These are phyloP conservation scores for Schrenkiella parvula DNA, from an alignment of 345 rosid species.

Conservation along the genomic window DNA sequence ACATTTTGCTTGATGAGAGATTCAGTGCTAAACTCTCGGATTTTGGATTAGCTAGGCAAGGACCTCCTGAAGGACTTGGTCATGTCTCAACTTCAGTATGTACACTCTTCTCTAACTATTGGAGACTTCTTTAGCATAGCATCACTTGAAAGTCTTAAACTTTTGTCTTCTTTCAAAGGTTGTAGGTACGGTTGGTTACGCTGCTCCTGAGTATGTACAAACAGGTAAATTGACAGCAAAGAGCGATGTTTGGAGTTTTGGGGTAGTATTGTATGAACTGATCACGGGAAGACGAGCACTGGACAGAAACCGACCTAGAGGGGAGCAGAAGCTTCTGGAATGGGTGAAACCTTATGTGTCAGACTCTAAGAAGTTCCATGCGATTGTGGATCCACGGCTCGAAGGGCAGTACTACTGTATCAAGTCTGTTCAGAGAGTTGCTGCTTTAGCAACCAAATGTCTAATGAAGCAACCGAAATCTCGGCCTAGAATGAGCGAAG, in stretches of 20 bases:
- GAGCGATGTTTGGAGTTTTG: slow-evolving; percentile 99
- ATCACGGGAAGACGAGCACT: slow-evolving; percentile 87
- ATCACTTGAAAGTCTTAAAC: background rate
- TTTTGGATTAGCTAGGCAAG: slow-evolving; percentile 92
- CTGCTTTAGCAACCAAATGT: slow-evolving; percentile 81
- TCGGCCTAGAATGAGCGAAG: slow-evolving; percentile 92
- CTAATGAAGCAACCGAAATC: slow-evolving; percentile 71
- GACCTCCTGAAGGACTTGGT: slow-evolving; percentile 83
- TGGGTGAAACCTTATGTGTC: slow-evolving; percentile 89
- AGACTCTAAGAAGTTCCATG: slow-evolving; percentile 76
- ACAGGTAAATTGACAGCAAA: slow-evolving; percentile 82
- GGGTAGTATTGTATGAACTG: slow-evolving; percentile 89
- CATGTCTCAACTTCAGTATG: slow-evolving; percentile 90
- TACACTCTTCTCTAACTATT: slow-evolving; percentile 1
- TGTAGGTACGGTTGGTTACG: slow-evolving; percentile 95
- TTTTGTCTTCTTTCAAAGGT: slow-evolving; percentile 42
- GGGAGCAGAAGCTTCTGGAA: slow-evolving; percentile 88
- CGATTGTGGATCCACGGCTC: slow-evolving; percentile 75
- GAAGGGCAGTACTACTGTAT: slow-evolving; percentile 61
- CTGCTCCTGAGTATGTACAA: slow-evolving; percentile 95
- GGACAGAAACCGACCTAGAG: slow-evolving; percentile 77
- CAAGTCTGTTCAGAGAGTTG: slow-evolving; percentile 79
- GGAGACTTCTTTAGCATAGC: background rate
- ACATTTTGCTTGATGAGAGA: slow-evolving; percentile 78
- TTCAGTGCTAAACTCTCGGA: slow-evolving; percentile 92